A percentile compares a stretch with the other conserved stretches of the same genome.
Evolutionary conservation across 768 basidiomycete species (phyloP).

Genomic region (Boletus coccyginus): DNA sequence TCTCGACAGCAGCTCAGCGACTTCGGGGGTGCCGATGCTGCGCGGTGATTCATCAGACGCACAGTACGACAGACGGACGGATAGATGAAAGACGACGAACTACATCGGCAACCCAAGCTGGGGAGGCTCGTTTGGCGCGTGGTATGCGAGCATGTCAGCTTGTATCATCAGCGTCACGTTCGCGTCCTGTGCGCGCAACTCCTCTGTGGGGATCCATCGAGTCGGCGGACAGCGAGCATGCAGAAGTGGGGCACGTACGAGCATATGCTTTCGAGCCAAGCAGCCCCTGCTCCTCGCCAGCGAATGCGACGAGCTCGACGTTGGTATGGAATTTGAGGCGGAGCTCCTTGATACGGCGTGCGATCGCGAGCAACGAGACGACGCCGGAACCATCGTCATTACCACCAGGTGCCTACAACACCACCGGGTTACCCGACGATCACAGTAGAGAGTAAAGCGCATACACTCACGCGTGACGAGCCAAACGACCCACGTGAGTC

Average conservation of each 20-base stretch:
- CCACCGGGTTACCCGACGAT: neutral
- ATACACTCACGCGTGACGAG: slow-evolving; percentile 43
- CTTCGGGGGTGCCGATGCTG: slow-evolving; percentile 80
- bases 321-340: slow-evolving; percentile 70
- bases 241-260: slow-evolving; percentile 43
- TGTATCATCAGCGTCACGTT: slow-evolving; percentile 85
- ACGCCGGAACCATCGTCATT: slow-evolving; percentile 67
- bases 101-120: slow-evolving; percentile 78
- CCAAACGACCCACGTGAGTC: slow-evolving; percentile 92
- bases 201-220: slow-evolving; percentile 36
- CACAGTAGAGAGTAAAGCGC: neutral
- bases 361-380: slow-evolving; percentile 75
- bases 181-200: slow-evolving; percentile 54
- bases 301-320: slow-evolving; percentile 80
- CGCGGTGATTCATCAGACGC: neutral
- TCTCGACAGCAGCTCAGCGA: slow-evolving; percentile 70
- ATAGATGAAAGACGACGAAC: slow-evolving; percentile 40
- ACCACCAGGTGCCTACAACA: slow-evolving; percentile 43
- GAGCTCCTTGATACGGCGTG: slow-evolving; percentile 65
- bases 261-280: slow-evolving; percentile 78
- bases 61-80: neutral
- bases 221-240: neutral
- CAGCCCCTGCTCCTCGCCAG: slow-evolving; percentile 91
- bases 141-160: slow-evolving; percentile 91
- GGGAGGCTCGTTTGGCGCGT: slow-evolving; percentile 68